phyloP scores from a whole-genome alignment of 495 filamentous ascomycete species.

The Daldinia childiae region DNA sequence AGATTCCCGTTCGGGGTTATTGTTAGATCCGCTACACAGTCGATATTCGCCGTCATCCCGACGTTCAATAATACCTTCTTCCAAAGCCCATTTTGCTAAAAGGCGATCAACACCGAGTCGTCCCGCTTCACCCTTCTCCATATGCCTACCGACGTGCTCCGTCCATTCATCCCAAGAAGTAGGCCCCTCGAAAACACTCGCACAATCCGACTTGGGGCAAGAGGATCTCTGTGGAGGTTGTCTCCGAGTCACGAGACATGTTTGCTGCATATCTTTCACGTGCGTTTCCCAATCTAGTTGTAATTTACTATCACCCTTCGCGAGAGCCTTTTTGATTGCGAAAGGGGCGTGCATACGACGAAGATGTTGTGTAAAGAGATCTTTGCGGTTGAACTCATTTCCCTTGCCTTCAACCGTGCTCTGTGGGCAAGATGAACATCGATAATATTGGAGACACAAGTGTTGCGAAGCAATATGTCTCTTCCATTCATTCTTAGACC shows the following conservation, averaged over 20 bases:
- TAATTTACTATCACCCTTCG: slow-evolving; percentile 62
- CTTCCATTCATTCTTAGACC: slow-evolving; percentile 96
- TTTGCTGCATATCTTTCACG: slow-evolving; percentile 67
- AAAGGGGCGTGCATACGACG: slow-evolving; percentile 86
- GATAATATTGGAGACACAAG: slow-evolving; percentile 82
- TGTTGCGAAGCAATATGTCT: slow-evolving; percentile 91
- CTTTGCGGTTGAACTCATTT: slow-evolving; percentile 84
- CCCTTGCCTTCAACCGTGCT: slow-evolving; percentile 68
- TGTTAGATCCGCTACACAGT: slow-evolving; percentile 51
- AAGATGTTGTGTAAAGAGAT: slow-evolving; percentile 93
- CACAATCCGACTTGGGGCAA: slow-evolving; percentile 77
- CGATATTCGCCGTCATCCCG: slow-evolving; percentile 61
- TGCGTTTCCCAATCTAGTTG: slow-evolving; percentile 64
- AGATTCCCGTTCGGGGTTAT: slow-evolving; percentile 45
- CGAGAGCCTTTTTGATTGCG: slow-evolving; percentile 58
- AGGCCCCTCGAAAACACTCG: slow-evolving; percentile 70
- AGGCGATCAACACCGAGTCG: slow-evolving; percentile 60
- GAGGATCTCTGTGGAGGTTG: slow-evolving; percentile 70
- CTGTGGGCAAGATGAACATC: slow-evolving; percentile 77
- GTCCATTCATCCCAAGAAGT: slow-evolving; percentile 87
- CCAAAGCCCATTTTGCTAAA: slow-evolving; percentile 65
- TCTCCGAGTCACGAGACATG: slow-evolving; percentile 75
- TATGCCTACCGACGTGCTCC: slow-evolving; percentile 91
- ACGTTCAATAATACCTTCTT: slow-evolving; percentile 65
- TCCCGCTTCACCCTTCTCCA: slow-evolving; percentile 70